A percentile compares a stretch with the other conserved stretches of the same genome.
Conservation (phyloP, 2,329 filamentous ascomycete species). For the Elsinoe australis region DNA sequence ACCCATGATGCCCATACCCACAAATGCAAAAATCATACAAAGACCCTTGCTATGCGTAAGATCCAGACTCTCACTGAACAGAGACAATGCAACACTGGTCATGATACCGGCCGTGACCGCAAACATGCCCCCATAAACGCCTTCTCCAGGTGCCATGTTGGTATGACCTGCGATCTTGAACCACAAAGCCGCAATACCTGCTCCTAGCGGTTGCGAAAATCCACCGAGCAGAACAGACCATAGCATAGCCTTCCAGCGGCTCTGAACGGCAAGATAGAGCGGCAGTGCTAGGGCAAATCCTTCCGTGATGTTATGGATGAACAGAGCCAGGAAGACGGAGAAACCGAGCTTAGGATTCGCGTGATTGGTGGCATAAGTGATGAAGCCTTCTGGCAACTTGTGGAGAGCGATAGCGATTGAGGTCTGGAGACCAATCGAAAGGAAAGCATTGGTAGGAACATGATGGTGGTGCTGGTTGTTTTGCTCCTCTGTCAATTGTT, state of each 20-base stretch:
- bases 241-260: constrained; percentile 70
- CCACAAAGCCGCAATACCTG: constrained; percentile 76
- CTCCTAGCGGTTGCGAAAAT: constrained; percentile 77
- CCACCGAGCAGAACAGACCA: constrained; percentile 81
- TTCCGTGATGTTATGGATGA: constrained; percentile 97
- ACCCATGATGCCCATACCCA: constrained; percentile 82
- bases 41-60: constrained; percentile 71
- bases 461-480: constrained; percentile 70
- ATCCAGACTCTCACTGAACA: constrained; percentile 79
- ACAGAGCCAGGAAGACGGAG: constrained; percentile 88
- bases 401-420: constrained; percentile 91
- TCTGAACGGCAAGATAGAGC: constrained; percentile 81
- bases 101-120: constrained; percentile 88
- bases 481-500: constrained; percentile 15
- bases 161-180: constrained; percentile 61
- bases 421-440: constrained; percentile 92
- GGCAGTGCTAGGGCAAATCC: constrained; percentile 91
- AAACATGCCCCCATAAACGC: constrained; percentile 72
- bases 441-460: constrained; percentile 85
- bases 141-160: constrained; percentile 44
- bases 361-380: constrained; percentile 96
- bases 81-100: constrained; percentile 81
- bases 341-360: constrained; percentile 82
- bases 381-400: constrained; percentile 80
- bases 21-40: constrained; percentile 72